A percentile compares a stretch with the other conserved stretches of the same genome.
Conservation (phyloP, 495 filamentous ascomycete species). For the Aspergillus taichungensis region DNA sequence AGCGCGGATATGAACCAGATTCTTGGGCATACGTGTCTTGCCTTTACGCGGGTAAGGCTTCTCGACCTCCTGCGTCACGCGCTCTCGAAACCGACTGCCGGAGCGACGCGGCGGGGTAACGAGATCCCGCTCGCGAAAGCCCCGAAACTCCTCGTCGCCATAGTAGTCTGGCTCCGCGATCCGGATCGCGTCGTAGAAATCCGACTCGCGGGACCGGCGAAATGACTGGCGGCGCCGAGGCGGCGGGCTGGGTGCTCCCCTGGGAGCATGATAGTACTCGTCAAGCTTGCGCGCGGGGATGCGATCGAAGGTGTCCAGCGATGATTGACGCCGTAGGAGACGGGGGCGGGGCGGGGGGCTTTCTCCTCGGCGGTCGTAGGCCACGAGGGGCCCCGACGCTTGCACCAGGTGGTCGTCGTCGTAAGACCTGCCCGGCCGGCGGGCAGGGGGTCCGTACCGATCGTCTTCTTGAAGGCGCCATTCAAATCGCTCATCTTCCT, state of each 20-base stretch:
- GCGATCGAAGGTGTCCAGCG: slow-evolving; percentile 65
- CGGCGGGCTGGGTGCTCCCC: slow-evolving; percentile 27
- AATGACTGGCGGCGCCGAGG: slow-evolving; percentile 29
- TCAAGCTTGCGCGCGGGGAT: slow-evolving; percentile 50
- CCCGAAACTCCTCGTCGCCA: slow-evolving; percentile 59
- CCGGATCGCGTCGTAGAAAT: slow-evolving; percentile 55
- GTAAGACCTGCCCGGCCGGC: slow-evolving; percentile 37
- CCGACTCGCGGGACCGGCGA: slow-evolving; percentile 37
- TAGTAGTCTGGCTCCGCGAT: slow-evolving; percentile 58
- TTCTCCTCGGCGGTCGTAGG: slow-evolving; percentile 29
- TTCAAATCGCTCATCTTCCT: slow-evolving; percentile 45
- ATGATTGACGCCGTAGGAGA: slow-evolving; percentile 56
- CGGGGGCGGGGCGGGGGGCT: slow-evolving; percentile 45
- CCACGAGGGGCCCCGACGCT: slow-evolving; percentile 29
- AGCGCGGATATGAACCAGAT: slow-evolving; percentile 65
- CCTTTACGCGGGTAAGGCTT: slow-evolving; percentile 68
- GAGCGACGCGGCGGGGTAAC: slow-evolving; percentile 34
- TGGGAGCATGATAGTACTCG: slow-evolving; percentile 35
- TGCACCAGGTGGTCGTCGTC: slow-evolving; percentile 43
- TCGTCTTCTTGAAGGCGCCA: slow-evolving; percentile 47
- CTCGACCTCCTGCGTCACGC: slow-evolving; percentile 29
- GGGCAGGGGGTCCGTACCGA: slow-evolving; percentile 45
- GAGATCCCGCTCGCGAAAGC: slow-evolving; percentile 45
- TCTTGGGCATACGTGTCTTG: slow-evolving; percentile 75
- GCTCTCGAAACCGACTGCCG: slow-evolving; percentile 30